Base-by-base conservation (phyloP, 2,329 filamentous ascomycete genomes). In the Aspergillus floridensis region DNA sequence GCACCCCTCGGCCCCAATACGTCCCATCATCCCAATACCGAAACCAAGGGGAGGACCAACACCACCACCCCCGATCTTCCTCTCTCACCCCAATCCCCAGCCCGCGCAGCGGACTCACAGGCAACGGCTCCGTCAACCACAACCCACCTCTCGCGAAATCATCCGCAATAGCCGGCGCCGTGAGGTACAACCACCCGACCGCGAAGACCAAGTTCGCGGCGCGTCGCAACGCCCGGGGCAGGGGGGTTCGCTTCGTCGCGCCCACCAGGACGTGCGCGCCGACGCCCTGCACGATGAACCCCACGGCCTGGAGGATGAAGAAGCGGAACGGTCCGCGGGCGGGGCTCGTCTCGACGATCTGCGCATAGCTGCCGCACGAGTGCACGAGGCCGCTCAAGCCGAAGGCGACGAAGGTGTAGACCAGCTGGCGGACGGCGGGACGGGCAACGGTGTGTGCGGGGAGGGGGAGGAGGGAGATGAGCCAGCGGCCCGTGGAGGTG, bases 71-170 rank as follows among this genome's bases (percentile, higher is more conserved):
- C 67, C 90, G 86, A 0, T 82, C 84, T 19, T 80, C 74, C 1
- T 78, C 77, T 0, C 88, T 89, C 41, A 88, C 78, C 0, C 89
- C 89, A 35, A 88, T 78, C 0, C 89, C 88, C 16, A 93, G 35
- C 2, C 82, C 84, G 26, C 91, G 81, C n/a, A 92, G 70, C 0
- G 83, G 70, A 56, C 91, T 96, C 8, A 93, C 64, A 0, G 92
- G 91, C n/a, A 96, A 76, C 0, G 92, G 91, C 74, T 97, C 92
- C 62, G 86, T 86, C 14, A 96, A 74, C 90, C 90, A 96, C 0
- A 96, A 69, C 0, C 91, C 92, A 0, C 86, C 84, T 11, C 82
- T 80, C 0, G 88, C 83, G 71, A 96, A 87, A 68, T 97, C 93
- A 70, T 96, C 86, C 11, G 86, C 79, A n/a, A 96, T 80, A 38